These are phyloP conservation scores for Malus asiatica DNA, from an alignment of 306 rosid species.

Conservation along the genomic window DNA sequence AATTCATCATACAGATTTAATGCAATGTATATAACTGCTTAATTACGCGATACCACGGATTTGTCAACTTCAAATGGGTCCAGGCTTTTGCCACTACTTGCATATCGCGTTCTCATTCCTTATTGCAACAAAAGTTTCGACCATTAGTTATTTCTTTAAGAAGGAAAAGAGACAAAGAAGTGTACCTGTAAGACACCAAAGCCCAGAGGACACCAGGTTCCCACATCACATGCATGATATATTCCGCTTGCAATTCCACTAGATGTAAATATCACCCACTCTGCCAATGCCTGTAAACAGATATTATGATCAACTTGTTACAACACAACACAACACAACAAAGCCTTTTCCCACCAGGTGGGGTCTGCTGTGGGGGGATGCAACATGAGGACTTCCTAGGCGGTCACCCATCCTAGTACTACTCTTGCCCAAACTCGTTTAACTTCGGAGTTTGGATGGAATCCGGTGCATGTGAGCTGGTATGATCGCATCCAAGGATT, in stretches of 20 bases:
- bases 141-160: neutral
- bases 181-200: constrained; percentile 71
- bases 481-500: too few relatives aligned
- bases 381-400: too few relatives aligned
- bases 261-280: constrained; percentile 76
- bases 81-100: neutral
- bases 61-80: neutral
- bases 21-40: neutral
- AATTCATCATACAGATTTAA: neutral
- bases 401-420: too few relatives aligned
- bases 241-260: constrained; percentile 86
- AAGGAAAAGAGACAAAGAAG: constrained; percentile 9
- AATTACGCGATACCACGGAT: neutral
- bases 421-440: too few relatives aligned
- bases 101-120: too few relatives aligned
- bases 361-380: too few relatives aligned
- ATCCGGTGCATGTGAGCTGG: too few relatives aligned
- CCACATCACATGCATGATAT: constrained; percentile 97
- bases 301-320: constrained; percentile 14
- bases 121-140: neutral
- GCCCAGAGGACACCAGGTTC: constrained; percentile 80
- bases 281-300: constrained; percentile 71
- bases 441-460: too few relatives aligned
- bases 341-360: too few relatives aligned
- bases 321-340: neutral